Percentiles rank a stretch among this genome's conserved stretches.
phyloP scores from a whole-genome alignment of 352 stramenopile species.

The Thraustochytrium striatum region DNA sequence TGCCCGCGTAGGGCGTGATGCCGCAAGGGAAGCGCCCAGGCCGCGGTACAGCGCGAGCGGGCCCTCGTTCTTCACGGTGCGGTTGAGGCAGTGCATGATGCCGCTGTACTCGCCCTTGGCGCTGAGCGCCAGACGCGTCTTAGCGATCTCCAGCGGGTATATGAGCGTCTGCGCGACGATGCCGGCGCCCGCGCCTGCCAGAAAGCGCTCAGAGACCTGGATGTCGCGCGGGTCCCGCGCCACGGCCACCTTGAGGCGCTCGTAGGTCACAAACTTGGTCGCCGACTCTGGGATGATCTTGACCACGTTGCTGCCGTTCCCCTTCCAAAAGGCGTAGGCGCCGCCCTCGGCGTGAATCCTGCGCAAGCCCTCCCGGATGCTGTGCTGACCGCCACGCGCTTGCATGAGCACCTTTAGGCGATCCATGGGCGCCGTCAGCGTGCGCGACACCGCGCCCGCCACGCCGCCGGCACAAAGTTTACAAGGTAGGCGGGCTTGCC shows the following conservation, averaged over 20 bases:
- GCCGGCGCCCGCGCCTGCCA: constrained; percentile 48
- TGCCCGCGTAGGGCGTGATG: constrained; percentile 54
- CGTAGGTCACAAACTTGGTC: constrained; percentile 54
- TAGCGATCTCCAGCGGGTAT: constrained; percentile 55
- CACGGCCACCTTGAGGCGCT: constrained; percentile 40
- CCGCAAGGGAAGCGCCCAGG: constrained; percentile 51
- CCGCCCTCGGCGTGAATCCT: constrained; percentile 52
- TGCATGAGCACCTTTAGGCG: constrained; percentile 54
- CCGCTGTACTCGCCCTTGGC: constrained; percentile 50
- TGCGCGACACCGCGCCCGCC: constrained; percentile 52
- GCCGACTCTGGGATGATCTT: constrained; percentile 54
- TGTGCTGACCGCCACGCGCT: no score
- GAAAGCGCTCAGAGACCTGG: constrained; percentile 20
- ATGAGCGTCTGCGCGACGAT: constrained; percentile 50
- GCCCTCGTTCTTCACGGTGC: constrained; percentile 51
- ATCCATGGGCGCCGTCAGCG: constrained; percentile 54
- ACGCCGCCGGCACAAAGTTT: constrained; percentile 51
- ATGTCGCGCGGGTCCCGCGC: constrained; percentile 31
- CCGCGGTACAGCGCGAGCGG: constrained; percentile 50
- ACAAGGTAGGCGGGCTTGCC: constrained; percentile 40
- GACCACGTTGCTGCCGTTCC: constrained; percentile 55
- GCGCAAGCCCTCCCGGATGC: no score
- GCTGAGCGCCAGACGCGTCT: constrained; percentile 53
- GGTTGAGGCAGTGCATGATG: constrained; percentile 50
- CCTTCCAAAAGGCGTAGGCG: constrained; percentile 51